A percentile compares a stretch with the other conserved stretches of the same genome.
Conservation (phyloP, 805 yeast genomes). For the Suhomyces prunicola region DNA sequence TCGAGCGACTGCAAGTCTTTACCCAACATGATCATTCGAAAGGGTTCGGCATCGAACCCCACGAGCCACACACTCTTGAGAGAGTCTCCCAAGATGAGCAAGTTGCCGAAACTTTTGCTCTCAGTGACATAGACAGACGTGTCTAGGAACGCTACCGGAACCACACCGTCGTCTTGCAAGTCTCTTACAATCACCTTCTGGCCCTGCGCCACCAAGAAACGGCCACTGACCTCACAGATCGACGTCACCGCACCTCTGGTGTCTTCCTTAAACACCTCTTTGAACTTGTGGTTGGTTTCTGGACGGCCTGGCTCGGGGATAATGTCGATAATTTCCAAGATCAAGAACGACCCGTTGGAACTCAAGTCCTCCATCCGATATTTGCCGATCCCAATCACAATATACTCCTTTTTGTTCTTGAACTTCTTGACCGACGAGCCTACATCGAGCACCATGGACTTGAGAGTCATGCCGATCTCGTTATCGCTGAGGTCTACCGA, state of each 20-base stretch:
- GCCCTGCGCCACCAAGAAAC: constrained; percentile 82
- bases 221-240: constrained; percentile 75
- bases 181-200: constrained; percentile 78
- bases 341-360: constrained; percentile 71
- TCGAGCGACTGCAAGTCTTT: constrained; percentile 65
- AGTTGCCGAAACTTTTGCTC: constrained; percentile 77
- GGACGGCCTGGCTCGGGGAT: constrained; percentile 89
- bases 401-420: constrained; percentile 56
- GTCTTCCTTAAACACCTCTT: constrained; percentile 66
- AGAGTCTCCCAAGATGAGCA: constrained; percentile 78
- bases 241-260: constrained; percentile 82
- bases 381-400: constrained; percentile 77
- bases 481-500: constrained; percentile 61
- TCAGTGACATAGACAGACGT: constrained; percentile 77
- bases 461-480: constrained; percentile 59
- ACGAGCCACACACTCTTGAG: constrained; percentile 72
- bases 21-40: constrained; percentile 74
- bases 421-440: constrained; percentile 41
- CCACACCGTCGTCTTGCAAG: constrained; percentile 81
- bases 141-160: constrained; percentile 92
- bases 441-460: constrained; percentile 49
- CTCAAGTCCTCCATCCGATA: constrained; percentile 77
- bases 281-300: constrained; percentile 75
- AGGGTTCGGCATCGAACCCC: constrained; percentile 95
- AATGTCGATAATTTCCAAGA: constrained; percentile 74